A percentile compares a stretch with the other conserved stretches of the same genome.
These are phyloP conservation scores for Xylogone sp. DNA, from an alignment of 2,329 filamentous ascomycete genomes.

Conservation along the genomic window DNA sequence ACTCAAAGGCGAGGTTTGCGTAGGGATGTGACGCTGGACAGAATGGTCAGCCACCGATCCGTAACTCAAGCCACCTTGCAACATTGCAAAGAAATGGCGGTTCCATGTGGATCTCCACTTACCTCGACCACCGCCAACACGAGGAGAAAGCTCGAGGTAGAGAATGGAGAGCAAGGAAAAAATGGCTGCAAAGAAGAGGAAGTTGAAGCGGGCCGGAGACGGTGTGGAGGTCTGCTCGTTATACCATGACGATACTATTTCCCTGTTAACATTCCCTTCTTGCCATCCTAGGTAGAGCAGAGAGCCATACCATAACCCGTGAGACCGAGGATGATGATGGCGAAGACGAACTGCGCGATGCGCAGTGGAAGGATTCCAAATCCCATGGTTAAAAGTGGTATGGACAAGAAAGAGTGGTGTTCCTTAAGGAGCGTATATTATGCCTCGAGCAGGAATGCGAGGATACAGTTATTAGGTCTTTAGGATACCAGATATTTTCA, in stretches of 20 bases:
- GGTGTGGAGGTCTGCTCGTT: conserved; percentile 48
- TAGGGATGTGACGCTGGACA: conserved; percentile 43
- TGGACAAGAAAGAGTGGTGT: not conserved
- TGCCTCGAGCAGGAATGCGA: not conserved
- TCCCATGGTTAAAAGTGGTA: conserved; percentile 30
- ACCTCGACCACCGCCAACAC: conserved; percentile 27
- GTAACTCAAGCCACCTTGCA: not conserved
- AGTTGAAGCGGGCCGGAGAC: conserved; percentile 55
- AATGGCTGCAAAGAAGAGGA: conserved; percentile 51
- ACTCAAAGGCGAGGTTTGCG: conserved; percentile 45
- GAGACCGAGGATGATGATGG: conserved; percentile 42
- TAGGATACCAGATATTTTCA: not conserved
- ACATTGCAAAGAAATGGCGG: not conserved
- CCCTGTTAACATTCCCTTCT: conserved; percentile 13
- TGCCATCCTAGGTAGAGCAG: conserved; percentile 10
- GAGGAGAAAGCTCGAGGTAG: conserved; percentile 49
- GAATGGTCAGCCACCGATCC: not conserved
- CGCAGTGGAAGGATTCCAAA: conserved; percentile 39
- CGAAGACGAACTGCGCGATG: conserved; percentile 41
- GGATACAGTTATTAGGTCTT: not conserved
- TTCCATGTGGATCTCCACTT: conserved; percentile 30
- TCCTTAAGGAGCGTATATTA: conserved; percentile 3
- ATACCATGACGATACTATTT: conserved; percentile 57
- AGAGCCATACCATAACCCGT: conserved; percentile 44
- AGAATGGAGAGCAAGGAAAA: conserved; percentile 51